phyloP scores from a whole-genome alignment of 1,284 basidiomycete species.

The Ceratobasidium sp. region DNA sequence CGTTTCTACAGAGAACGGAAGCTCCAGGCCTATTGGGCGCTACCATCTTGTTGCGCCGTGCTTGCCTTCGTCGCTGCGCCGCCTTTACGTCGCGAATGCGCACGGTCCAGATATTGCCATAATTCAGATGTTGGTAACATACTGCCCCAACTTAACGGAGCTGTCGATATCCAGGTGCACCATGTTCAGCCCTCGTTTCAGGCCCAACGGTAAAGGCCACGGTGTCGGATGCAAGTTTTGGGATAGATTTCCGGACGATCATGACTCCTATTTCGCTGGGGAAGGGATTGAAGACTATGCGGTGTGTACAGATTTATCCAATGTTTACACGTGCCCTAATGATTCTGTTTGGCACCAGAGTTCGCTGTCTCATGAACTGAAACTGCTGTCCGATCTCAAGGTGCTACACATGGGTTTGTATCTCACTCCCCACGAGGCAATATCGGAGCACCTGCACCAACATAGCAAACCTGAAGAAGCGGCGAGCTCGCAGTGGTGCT shows the following conservation, averaged over 20 bases:
- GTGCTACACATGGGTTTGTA: constrained; percentile 28
- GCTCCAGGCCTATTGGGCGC: constrained; percentile 5
- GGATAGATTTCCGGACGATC: constrained; percentile 23
- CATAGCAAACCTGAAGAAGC: neutral
- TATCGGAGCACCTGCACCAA: neutral
- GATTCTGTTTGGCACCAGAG: neutral
- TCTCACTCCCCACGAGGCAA: constrained; percentile 29
- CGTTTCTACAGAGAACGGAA: no score
- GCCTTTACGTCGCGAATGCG: constrained; percentile 17
- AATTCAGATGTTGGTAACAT: constrained; percentile 10
- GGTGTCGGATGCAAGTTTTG: constrained; percentile 14
- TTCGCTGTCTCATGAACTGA: constrained; percentile 11
- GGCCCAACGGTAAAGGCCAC: neutral
- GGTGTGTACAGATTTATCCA: neutral
- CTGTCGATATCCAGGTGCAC: constrained; percentile 33
- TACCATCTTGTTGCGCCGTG: constrained; percentile 20
- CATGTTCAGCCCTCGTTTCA: constrained; percentile 23
- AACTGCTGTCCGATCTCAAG: neutral
- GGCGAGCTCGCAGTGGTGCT: neutral
- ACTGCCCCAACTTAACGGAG: constrained; percentile 25
- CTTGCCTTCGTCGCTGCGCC: constrained; percentile 21
- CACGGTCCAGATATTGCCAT: constrained; percentile 34
- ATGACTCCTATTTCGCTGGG: constrained; percentile 37
- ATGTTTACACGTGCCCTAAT: neutral
- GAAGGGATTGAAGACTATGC: constrained; percentile 34